Base-by-base conservation (phyloP, 2,329 filamentous ascomycete species). In the Fusarium sp. region DNA sequence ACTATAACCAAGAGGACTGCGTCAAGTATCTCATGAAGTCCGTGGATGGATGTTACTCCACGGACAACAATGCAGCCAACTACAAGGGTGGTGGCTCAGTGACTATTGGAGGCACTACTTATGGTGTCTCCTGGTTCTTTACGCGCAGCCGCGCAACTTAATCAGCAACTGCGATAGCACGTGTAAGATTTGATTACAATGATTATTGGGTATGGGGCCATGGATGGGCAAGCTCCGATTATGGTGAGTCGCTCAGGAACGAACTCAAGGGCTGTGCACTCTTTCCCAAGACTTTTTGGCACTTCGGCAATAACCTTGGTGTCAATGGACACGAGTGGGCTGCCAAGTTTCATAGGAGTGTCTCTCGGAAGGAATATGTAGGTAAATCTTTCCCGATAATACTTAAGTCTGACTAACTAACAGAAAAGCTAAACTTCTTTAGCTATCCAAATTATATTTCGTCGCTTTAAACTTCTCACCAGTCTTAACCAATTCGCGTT, bases 41-140 rank as follows among this genome's bases (percentile, higher is more conserved):
- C 28, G 40, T 55, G n/a, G 42, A 55, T n/a, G 42, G 42, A 7
- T 55, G 52, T 33, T 14, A 17, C 40, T 44, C 39, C 6, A 20
- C 33, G 15, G 28, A 20, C 9, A 38, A 15, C 28, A 46, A 46
- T 20, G 26, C 40, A 46, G 42, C 40, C 7, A 55, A 45, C 15
- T 55, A 55, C 52, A 55, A 55, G 52, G 51, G 28, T 18, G 40
- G 51, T 3, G 51, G 51, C 40, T 45, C n/a, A 15, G 44, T 28
- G 38, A 26, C 31, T 34, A 31, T 15, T 31, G 52, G 8, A 24
- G 42, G 43, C 42, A 28, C 15, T 31, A 46, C 20, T 22, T 46
- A 55, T 15, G 7, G 52, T 46, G 14, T 18, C 52, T 22, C 52
- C 33, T 14, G 43, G 43, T 18, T 46, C 40, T n/a, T 24, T 55